Conservation (phyloP, 106 monocot genomes). For the Acorus gramineus region DNA sequence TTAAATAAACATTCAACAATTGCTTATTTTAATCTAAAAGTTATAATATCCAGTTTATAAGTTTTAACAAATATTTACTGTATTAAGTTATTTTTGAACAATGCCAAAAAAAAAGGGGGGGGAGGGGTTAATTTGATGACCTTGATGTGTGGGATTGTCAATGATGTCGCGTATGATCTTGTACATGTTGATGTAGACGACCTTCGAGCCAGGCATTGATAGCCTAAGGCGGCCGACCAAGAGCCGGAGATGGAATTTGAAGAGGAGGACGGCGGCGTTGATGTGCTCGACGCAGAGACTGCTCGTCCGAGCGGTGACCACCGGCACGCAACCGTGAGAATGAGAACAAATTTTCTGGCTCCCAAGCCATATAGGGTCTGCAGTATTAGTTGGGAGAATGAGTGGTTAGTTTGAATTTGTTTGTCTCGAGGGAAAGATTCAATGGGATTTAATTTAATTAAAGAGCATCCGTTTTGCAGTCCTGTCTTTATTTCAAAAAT, state of each 20-base stretch:
- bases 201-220: conserved; percentile 28
- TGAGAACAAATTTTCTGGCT: conserved; percentile 60
- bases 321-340: conserved; percentile 54
- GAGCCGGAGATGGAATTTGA: conserved; percentile 33
- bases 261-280: conserved; percentile 52
- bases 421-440: no score
- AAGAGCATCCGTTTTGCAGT: not conserved
- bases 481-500: no score
- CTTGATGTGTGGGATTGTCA: conserved; percentile 18
- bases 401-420: not conserved
- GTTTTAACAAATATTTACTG: no score
- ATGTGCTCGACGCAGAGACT: conserved; percentile 44
- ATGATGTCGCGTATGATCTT: conserved; percentile 44
- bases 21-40: no score
- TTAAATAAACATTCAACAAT: no score
- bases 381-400: not conserved
- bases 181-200: conserved; percentile 48
- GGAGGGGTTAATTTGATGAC: conserved; percentile 21
- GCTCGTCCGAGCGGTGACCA: conserved; percentile 24
- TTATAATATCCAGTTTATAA: no score
- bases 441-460: not conserved
- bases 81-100: not conserved
- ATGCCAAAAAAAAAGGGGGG: not conserved
- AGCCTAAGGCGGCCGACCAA: conserved; percentile 12
- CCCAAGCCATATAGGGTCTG: conserved; percentile 49